Evolutionary conservation across 2,329 filamentous ascomycete species (phyloP).

Genomic region (Alternaria alternata): DNA sequence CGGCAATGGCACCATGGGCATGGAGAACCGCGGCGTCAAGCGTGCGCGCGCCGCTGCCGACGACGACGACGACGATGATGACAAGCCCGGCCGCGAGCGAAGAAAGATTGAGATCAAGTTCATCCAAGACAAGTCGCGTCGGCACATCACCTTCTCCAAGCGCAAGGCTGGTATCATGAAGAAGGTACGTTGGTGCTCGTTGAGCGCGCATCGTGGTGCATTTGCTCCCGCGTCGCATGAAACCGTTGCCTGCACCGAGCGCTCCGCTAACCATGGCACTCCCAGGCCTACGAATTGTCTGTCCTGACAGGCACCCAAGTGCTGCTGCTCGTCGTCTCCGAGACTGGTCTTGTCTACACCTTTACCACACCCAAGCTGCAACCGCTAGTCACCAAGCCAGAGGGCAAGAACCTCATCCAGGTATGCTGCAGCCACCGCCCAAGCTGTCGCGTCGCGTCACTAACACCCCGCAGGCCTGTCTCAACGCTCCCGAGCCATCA

Average conservation of each 20-base stretch:
- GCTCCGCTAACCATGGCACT: slow-evolving; percentile 32
- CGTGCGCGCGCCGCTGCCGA: slow-evolving; percentile 82
- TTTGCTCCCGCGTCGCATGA: slow-evolving; percentile 40
- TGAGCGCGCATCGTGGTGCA: slow-evolving; percentile 2
- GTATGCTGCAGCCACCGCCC: slow-evolving; percentile 61
- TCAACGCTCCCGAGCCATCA: slow-evolving; percentile 93
- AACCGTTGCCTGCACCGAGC: slow-evolving; percentile 30
- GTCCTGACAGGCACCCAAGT: slow-evolving; percentile 98
- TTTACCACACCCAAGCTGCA: slow-evolving; percentile 99
- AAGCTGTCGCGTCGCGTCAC: slow-evolving; percentile 28
- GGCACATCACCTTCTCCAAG: slow-evolving; percentile 99
- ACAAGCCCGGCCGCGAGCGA: slow-evolving; percentile 96
- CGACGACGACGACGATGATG: slow-evolving; percentile 96
- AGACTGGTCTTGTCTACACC: slow-evolving; percentile 96
- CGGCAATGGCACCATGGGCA: slow-evolving; percentile 59
- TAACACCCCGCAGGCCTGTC: slow-evolving; percentile 74
- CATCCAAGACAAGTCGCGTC: slow-evolving; percentile 99
- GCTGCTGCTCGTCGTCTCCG: slow-evolving; percentile 92
- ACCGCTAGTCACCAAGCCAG: slow-evolving; percentile 95
- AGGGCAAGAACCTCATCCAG: slow-evolving; percentile 99
- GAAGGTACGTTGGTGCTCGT: slow-evolving; percentile 77
- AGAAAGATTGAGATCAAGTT: slow-evolving; percentile 99
- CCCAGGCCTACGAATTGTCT: slow-evolving; percentile 94
- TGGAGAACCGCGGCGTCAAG: slow-evolving; percentile 81
- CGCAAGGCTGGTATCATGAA: slow-evolving; percentile 99